A percentile compares a stretch with the other conserved stretches of the same genome.
These are phyloP conservation scores for Cucumis melo DNA, from an alignment of 306 rosid genomes.

Conservation along the genomic window DNA sequence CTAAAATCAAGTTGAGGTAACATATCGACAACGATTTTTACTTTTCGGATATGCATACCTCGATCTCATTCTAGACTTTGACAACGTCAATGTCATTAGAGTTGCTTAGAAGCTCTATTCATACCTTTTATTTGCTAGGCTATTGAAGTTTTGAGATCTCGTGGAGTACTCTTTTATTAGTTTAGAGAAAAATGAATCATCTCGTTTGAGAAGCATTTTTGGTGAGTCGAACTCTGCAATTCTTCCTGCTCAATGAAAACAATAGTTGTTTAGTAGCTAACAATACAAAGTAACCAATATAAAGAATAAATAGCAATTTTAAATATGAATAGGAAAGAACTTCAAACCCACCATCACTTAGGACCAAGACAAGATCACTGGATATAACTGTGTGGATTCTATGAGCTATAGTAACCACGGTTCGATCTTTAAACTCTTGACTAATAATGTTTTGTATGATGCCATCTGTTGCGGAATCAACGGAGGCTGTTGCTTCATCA, in stretches of 20 bases:
- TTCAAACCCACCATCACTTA: slow-evolving; percentile 54
- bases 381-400: slow-evolving; percentile 82
- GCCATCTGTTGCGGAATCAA: slow-evolving; percentile 91
- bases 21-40: not conserved
- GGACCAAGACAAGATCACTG: slow-evolving; percentile 83
- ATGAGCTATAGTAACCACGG: slow-evolving; percentile 83
- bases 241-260: slow-evolving; percentile 41
- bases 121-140: slow-evolving; percentile 24
- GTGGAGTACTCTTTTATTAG: slow-evolving; percentile 72
- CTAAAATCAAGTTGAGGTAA: not conserved
- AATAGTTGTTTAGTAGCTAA: not conserved
- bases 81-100: not conserved
- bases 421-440: slow-evolving; percentile 58
- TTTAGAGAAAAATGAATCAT: slow-evolving; percentile 76
- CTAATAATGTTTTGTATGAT: slow-evolving; percentile 60
- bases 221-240: slow-evolving; percentile 79
- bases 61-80: not conserved
- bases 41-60: not conserved
- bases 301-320: not conserved
- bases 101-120: slow-evolving; percentile 4
- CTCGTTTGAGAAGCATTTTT: slow-evolving; percentile 57
- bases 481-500: slow-evolving; percentile 91
- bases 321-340: not conserved
- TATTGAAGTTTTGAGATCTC: slow-evolving; percentile 69
- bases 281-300: not conserved